A percentile compares a stretch with the other conserved stretches of the same genome.
These are phyloP conservation scores for Marasmius oreades DNA, from an alignment of 1,284 basidiomycete species.

Conservation along the genomic window DNA sequence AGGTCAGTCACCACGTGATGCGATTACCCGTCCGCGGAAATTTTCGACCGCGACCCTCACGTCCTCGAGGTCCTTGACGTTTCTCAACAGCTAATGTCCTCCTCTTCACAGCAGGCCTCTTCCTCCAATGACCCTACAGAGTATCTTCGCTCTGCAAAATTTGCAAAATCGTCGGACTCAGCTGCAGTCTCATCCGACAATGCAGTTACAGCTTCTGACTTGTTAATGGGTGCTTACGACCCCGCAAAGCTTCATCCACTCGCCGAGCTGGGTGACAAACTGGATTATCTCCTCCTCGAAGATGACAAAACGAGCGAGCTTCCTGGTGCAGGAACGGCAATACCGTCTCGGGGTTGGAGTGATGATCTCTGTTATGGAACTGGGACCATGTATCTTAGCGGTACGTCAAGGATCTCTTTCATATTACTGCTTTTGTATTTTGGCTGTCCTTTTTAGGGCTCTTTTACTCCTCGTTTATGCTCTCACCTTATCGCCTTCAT, in stretches of 20 bases:
- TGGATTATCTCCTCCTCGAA: conserved; percentile 91
- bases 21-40: neutral
- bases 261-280: conserved; percentile 82
- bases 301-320: conserved; percentile 90
- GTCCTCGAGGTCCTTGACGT: neutral
- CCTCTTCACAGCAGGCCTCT: conserved; percentile 17
- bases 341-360: conserved; percentile 95
- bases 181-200: conserved; percentile 39
- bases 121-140: conserved; percentile 36
- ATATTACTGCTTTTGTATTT: conserved; percentile 52
- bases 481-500: conserved; percentile 65
- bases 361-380: conserved; percentile 99
- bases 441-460: conserved; percentile 42
- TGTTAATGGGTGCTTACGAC: conserved; percentile 84
- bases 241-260: conserved; percentile 88
- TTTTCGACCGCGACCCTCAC: neutral
- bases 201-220: conserved; percentile 75
- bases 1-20: conserved; percentile 1
- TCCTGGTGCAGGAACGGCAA: conserved; percentile 81
- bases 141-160: conserved; percentile 52
- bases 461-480: conserved; percentile 38
- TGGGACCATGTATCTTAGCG: conserved; percentile 96
- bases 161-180: conserved; percentile 41
- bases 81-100: conserved; percentile 24
- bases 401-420: conserved; percentile 69